A percentile compares a stretch with the other conserved stretches of the same genome.
These are phyloP conservation scores for Plectranthus barbatus DNA, from an alignment of 257 asterid genomes.

Conservation along the genomic window DNA sequence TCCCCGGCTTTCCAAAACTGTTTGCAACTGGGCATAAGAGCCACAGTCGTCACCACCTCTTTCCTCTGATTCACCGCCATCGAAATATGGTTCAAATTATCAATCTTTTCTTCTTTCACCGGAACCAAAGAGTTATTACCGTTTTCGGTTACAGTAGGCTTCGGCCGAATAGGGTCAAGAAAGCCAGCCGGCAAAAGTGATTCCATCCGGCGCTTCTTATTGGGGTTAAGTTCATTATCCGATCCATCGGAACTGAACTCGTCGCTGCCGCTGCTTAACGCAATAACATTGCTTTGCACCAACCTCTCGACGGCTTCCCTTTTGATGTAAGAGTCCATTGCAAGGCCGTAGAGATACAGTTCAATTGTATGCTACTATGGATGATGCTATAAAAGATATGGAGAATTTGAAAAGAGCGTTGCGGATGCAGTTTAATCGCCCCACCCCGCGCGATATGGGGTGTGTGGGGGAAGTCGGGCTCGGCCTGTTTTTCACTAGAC, in stretches of 20 bases:
- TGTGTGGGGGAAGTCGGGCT: no score
- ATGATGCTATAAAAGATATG: neutral
- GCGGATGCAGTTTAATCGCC: no score
- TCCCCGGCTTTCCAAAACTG: conserved; percentile 88
- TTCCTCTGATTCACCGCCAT: neutral
- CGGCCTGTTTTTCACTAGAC: no score
- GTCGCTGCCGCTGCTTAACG: neutral
- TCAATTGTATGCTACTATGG: neutral
- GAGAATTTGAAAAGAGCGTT: conserved; percentile 5
- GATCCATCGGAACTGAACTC: no score
- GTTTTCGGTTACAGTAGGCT: neutral
- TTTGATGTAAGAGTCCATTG: conserved; percentile 18
- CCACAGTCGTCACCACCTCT: neutral
- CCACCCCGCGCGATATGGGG: no score
- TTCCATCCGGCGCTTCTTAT: conserved; percentile 29
- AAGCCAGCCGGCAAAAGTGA: conserved; percentile 47
- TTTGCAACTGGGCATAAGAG: conserved; percentile 21
- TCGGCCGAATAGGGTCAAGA: conserved; percentile 45
- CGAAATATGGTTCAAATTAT: neutral
- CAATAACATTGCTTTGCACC: neutral
- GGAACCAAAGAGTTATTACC: neutral
- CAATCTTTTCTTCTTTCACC: conserved; percentile 6
- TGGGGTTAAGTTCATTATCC: neutral
- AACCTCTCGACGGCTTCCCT: neutral
- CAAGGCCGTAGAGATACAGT: neutral